Conservation (phyloP, 1,284 basidiomycete species). For the Heimioporus retisporus region DNA sequence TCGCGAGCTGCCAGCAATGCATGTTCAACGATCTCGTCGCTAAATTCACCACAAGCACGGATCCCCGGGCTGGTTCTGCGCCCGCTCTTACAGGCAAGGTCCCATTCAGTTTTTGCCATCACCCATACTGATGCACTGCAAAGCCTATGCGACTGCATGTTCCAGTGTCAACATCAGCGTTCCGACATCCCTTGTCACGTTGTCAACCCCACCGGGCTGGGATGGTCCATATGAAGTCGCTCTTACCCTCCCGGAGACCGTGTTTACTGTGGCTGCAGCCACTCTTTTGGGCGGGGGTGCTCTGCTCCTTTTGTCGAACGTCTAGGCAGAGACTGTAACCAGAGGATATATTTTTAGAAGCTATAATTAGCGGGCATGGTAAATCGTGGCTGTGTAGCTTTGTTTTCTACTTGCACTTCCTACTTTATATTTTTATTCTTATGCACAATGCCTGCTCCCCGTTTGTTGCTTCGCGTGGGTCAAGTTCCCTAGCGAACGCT, state of each 20-base stretch:
- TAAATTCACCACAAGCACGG: conserved; percentile 57
- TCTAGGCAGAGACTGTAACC: conserved; percentile 41
- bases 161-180: conserved; percentile 48
- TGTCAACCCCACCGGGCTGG: conserved; percentile 63
- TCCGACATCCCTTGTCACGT: conserved; percentile 46
- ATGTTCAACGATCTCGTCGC: conserved; percentile 65
- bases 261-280: conserved; percentile 58
- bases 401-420: neutral
- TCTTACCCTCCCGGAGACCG: conserved; percentile 54
- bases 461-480: conserved; percentile 6
- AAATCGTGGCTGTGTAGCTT: conserved; percentile 26
- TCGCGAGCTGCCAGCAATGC: conserved; percentile 71
- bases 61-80: conserved; percentile 66
- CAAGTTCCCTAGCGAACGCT: conserved; percentile 13
- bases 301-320: conserved; percentile 61
- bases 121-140: neutral
- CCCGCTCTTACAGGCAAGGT: conserved; percentile 60
- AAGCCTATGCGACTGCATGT: conserved; percentile 65
- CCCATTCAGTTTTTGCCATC: neutral
- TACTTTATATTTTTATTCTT: neutral
- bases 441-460: conserved; percentile 30
- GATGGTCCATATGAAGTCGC: conserved; percentile 64
- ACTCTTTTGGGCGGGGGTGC: conserved; percentile 56
- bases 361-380: neutral
- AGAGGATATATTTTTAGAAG: too few relatives aligned